Evolutionary conservation across 2,329 filamentous ascomycete genomes (phyloP), one percentile per base, ranked within the genome.

Genomic region (Penicillium decumbens): DNA sequence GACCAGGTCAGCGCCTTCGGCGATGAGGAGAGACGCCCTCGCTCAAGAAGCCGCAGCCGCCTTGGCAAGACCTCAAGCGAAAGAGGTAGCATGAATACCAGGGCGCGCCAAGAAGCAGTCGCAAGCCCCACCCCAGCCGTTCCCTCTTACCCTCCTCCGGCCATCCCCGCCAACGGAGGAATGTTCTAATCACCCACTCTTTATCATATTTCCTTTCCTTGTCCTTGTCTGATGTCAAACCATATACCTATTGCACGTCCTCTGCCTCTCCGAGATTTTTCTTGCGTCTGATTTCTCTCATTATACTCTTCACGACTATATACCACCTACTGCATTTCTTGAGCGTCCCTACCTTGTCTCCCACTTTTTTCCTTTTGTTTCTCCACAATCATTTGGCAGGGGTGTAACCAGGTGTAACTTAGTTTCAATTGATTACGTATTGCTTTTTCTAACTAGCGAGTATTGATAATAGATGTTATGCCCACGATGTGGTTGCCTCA

Each of bases 61-160:
- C 53, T 61, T 8, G 56, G 54, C 50, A 60, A 61, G 37, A 54
- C 50, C 4, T 73, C 73, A 1, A 75, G 77, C 32, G 71, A 72
- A 28, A 63, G 62, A 23, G 75, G 71, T 18, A 75, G 71, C 45
- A 62, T 80, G 49, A 72, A 76, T 44, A 68, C 66, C 6, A 70
- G 68, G 41, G 72, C 75, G n/a, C 64, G 72, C 25, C 71, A 74
- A 48, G 71, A 73, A 45, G 60, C 65, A 13, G 62, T 70, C 52
- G 55, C 62, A 42, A 58, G 58, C 4, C 58, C 57, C 41, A 54
- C 60, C 3, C 65, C 68, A 2, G 62, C 66, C 12, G 49, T 69
- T n/a, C 65, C 68, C n/a, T 55, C 65, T 18, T 61, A 65, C 25
- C 62, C 65, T 18, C 65, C 62, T 2, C 62, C 64, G 5, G 55